Conservation (phyloP, 1,284 basidiomycete genomes). For the Mycena sp. region DNA sequence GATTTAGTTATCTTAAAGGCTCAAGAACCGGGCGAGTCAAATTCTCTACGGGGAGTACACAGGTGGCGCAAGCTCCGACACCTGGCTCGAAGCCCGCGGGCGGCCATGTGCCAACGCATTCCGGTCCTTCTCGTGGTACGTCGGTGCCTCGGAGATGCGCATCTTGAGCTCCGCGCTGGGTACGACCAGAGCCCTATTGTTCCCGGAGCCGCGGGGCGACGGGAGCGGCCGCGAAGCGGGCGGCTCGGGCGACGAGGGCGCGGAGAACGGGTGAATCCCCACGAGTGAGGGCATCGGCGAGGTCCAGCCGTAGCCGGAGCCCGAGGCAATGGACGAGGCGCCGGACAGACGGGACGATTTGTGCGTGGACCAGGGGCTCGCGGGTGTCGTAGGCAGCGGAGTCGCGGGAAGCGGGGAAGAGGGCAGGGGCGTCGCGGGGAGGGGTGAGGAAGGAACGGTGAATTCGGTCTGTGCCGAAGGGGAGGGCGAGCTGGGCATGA, state of each 20-base stretch:
- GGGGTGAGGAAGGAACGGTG: background rate
- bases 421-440: background rate
- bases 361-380: slow-evolving; percentile 1
- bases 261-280: slow-evolving; percentile 25
- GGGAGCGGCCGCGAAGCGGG: background rate
- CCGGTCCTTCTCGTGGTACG: slow-evolving; percentile 20
- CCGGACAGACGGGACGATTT: slow-evolving; percentile 10
- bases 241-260: background rate
- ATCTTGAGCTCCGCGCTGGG: background rate
- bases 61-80: slow-evolving; percentile 15
- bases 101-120: background rate
- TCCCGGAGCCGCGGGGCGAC: background rate
- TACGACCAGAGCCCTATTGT: slow-evolving; percentile 15
- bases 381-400: slow-evolving; percentile 3
- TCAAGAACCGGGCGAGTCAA: too few species aligned
- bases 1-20: too few species aligned
- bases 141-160: slow-evolving; percentile 7
- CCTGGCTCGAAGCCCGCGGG: background rate
- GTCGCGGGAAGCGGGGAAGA: too few species aligned
- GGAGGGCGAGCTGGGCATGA: background rate
- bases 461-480: background rate
- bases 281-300: slow-evolving; percentile 10
- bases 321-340: background rate
- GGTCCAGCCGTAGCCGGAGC: slow-evolving; percentile 20
- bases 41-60: slow-evolving; percentile 19